Conservation (phyloP, 805 yeast species). For the Tetrapisispora arboricola region DNA sequence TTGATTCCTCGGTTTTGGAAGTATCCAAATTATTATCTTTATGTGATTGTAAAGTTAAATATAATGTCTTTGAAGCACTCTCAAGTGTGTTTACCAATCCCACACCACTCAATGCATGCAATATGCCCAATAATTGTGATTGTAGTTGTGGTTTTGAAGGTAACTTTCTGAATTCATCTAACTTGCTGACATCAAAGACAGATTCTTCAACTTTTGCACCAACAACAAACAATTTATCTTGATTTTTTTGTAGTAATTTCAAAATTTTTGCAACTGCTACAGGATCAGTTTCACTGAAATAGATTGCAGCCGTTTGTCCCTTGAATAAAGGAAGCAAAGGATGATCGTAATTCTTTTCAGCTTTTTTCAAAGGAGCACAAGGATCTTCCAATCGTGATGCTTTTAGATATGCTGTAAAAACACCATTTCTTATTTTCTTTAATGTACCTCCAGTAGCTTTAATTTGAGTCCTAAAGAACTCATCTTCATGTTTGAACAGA, state of each 20-base stretch:
- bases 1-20: not conserved
- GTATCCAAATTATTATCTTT: conserved; percentile 28
- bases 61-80: conserved; percentile 54
- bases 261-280: conserved; percentile 48
- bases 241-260: conserved; percentile 48
- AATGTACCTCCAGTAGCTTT: conserved; percentile 57
- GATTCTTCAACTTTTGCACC: conserved; percentile 76
- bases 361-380: conserved; percentile 37
- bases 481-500: conserved; percentile 58
- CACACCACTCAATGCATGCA: conserved; percentile 80
- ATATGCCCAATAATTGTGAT: conserved; percentile 70
- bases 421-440: conserved; percentile 53
- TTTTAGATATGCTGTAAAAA: conserved; percentile 69
- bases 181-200: conserved; percentile 40
- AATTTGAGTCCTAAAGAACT: conserved; percentile 50
- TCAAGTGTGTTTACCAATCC: conserved; percentile 78
- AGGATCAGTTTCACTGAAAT: conserved; percentile 66
- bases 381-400: conserved; percentile 67
- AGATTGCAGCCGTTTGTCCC: conserved; percentile 81
- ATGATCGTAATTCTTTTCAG: conserved; percentile 37
- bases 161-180: conserved; percentile 59
- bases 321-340: conserved; percentile 60
- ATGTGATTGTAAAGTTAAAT: conserved; percentile 64
- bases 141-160: conserved; percentile 65
- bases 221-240: conserved; percentile 66